Conservation (phyloP, 2,329 filamentous ascomycete genomes). For the Exutisphaerella laricina region DNA sequence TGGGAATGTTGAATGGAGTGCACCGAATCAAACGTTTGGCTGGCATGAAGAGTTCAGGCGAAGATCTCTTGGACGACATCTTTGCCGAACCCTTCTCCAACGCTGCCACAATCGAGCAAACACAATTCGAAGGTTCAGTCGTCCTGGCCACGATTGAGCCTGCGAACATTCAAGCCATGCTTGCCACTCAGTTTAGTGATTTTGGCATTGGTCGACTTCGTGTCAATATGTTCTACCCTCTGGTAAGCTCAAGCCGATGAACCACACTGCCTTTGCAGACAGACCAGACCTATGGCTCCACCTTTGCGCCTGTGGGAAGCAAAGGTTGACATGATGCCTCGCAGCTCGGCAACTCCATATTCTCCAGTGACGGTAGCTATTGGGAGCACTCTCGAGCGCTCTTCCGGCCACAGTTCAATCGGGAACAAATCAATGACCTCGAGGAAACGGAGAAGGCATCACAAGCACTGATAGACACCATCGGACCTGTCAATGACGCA, state of each 20-base stretch:
- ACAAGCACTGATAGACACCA: constrained; percentile 32
- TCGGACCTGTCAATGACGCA: constrained; percentile 13
- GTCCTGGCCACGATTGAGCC: constrained; percentile 33
- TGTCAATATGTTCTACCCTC: constrained; percentile 19
- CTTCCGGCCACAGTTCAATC: constrained; percentile 30
- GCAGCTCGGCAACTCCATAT: constrained; percentile 28
- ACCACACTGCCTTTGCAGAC: too few relatives aligned
- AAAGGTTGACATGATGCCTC: too few relatives aligned
- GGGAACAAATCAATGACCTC: constrained; percentile 31
- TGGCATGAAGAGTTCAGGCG: constrained; percentile 5
- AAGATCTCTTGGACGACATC: constrained; percentile 14
- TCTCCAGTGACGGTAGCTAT: constrained; percentile 28
- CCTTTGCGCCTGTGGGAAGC: too few relatives aligned
- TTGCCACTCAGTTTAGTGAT: constrained; percentile 50
- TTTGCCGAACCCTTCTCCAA: constrained; percentile 7
- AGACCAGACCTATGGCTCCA: too few relatives aligned
- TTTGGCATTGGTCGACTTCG: constrained; percentile 34
- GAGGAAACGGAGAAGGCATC: constrained; percentile 23
- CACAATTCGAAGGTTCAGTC: constrained; percentile 10
- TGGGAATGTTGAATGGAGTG: neutral
- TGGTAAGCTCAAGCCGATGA: too few relatives aligned
- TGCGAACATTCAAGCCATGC: constrained; percentile 50
- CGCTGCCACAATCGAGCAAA: constrained; percentile 5
- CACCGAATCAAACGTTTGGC: neutral
- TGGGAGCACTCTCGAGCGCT: constrained; percentile 30